Conservation (phyloP, 1,139 yeast species). For the Kodamaea alishanica region DNA sequence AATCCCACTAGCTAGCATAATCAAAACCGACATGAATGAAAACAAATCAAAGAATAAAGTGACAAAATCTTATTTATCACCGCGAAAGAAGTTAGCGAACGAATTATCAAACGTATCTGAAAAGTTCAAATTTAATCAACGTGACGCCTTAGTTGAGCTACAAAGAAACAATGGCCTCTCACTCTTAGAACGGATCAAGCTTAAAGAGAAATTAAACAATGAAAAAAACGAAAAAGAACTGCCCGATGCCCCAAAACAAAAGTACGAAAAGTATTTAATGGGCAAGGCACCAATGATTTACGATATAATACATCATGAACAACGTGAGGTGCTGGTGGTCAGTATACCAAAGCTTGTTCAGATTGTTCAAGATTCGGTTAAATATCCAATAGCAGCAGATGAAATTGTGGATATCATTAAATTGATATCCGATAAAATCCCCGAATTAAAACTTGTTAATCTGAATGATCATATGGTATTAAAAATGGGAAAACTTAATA, state of each 20-base stretch:
- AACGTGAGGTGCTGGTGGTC: slow-evolving; percentile 3
- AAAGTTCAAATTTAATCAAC: slow-evolving; percentile 29
- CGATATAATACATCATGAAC: slow-evolving; percentile 34
- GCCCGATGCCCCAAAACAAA: slow-evolving; percentile 26
- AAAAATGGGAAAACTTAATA: slow-evolving; percentile 24
- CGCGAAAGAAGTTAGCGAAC: slow-evolving; percentile 7
- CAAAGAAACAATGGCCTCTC: slow-evolving; percentile 31
- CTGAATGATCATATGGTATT: slow-evolving; percentile 27
- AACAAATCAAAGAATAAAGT: slow-evolving; percentile 14
- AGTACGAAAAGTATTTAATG: slow-evolving; percentile 34
- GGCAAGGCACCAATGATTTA: slow-evolving; percentile 41
- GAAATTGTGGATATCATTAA: slow-evolving; percentile 32
- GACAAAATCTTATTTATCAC: slow-evolving; percentile 20
- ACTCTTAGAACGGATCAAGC: slow-evolving; percentile 34
- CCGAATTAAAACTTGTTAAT: slow-evolving; percentile 14
- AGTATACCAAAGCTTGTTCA: slow-evolving; percentile 21
- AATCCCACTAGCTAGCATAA: slow-evolving; percentile 2
- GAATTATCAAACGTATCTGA: slow-evolving; percentile 29
- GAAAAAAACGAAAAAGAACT: slow-evolving; percentile 5
- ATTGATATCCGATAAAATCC: slow-evolving; percentile 17
- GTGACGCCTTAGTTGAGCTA: slow-evolving; percentile 20
- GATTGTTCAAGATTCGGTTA: slow-evolving; percentile 33
- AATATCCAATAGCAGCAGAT: slow-evolving; percentile 28
- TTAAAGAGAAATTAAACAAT: slow-evolving; percentile 13
- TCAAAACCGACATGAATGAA: slow-evolving; percentile 2